phyloP scores from a whole-genome alignment of 768 basidiomycete genomes.

The Termitomyces sp. region DNA sequence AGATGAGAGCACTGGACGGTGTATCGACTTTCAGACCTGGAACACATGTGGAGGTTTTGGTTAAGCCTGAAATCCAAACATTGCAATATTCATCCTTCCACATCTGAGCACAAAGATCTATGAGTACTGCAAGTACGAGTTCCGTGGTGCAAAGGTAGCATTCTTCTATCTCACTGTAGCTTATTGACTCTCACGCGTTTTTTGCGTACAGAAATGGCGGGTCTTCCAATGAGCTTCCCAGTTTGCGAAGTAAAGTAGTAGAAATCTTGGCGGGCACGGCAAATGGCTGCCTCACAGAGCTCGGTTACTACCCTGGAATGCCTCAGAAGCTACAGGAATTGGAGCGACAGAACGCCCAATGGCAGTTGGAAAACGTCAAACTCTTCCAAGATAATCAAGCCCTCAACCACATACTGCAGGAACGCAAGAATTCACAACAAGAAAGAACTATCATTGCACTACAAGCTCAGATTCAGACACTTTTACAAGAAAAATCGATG shows the following conservation, averaged over 20 bases:
- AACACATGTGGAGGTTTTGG: background rate
- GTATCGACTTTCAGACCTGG: background rate
- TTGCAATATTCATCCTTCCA: background rate
- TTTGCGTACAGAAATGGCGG: slow-evolving; percentile 1
- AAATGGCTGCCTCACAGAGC: slow-evolving; percentile 40
- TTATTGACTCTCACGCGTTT: background rate
- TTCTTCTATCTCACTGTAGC: background rate
- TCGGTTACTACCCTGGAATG: slow-evolving; percentile 41
- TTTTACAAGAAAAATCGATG: slow-evolving; percentile 15
- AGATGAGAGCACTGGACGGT: background rate
- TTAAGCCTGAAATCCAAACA: background rate
- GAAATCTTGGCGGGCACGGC: slow-evolving; percentile 38
- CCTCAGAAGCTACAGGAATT: slow-evolving; percentile 28
- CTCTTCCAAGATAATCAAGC: slow-evolving; percentile 33
- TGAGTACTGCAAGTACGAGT: slow-evolving; percentile 3
- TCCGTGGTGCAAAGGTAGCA: slow-evolving; percentile 2
- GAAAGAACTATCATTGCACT: slow-evolving; percentile 16
- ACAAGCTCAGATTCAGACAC: slow-evolving; percentile 16
- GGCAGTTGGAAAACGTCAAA: slow-evolving; percentile 31
- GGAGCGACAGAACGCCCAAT: slow-evolving; percentile 23
- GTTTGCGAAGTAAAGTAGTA: slow-evolving; percentile 30
- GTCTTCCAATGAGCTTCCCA: slow-evolving; percentile 2
- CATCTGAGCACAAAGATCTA: background rate
- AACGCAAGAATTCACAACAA: slow-evolving; percentile 16
- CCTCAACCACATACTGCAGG: slow-evolving; percentile 20